Base-by-base conservation (phyloP, 768 basidiomycete genomes). In the Lactarius hatsudake region DNA sequence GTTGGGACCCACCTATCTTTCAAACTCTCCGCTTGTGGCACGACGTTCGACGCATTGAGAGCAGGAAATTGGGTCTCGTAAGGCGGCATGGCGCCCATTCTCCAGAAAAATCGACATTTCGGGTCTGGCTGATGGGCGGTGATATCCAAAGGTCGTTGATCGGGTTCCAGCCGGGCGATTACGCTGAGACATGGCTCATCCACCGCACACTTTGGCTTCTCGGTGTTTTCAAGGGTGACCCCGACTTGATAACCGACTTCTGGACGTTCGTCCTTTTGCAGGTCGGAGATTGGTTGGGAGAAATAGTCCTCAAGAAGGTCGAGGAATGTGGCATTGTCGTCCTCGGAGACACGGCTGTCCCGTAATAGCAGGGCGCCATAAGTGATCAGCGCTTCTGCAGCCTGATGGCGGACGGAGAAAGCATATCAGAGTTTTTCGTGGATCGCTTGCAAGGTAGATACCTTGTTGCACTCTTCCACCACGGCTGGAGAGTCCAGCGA, bases 241-340 rank as follows among this genome's bases (percentile, higher is more conserved):
- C 96, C 95, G 51, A 94, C 88, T 78, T 98, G 96, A 76, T 94
- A 98, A 63, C 90, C 87, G 13, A 93, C 79, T 71, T 97, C 93
- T 0, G 93, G 93, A 20, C 87, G 85, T 74, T 93, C 88, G 69
- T 98, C 96, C 70, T 84, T 81, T 79, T 83, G 81, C 64, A 98
- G 79, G 1, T 80, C 81, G 2, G 78, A 77, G 40, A 81, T 74
- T 0, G 88, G 83, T 75, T 94, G 94, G 8, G 83, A 81, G 74
- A 98, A 98, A 77, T 98, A 98, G 76, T 96, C 93, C 75, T 98
- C 96, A 53, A 96, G 81, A 57, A 96, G 81, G 78, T 97, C 91
- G 48, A 98, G 83, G 75, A 98, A 98, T 15, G 79, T 78, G 36
- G 81, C 74, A 75, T 98, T 98, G 76, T 94, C 91, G 28, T 86